Base-by-base conservation (phyloP, 208 protist species). In the Acanthamoeba lenticulata region DNA sequence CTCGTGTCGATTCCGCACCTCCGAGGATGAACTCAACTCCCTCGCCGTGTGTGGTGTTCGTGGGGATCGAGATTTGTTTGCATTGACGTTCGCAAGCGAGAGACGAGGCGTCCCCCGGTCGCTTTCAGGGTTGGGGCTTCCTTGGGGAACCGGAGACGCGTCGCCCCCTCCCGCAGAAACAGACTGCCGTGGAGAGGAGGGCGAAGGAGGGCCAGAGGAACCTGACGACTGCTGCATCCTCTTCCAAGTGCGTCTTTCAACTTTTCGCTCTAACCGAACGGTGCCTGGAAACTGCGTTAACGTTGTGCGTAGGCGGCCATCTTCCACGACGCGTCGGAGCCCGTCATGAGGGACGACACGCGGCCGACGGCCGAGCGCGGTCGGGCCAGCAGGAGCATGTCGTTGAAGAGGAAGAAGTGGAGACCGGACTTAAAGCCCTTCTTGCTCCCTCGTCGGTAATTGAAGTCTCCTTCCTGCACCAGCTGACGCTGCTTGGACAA, bases 401-500 rank as follows among this genome's bases (percentile, higher is more conserved):
- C 72, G 27, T 83, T 83, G 42, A 83, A 83, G 72, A 83, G 72
- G 72, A 83, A 83, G 72, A 83, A 83, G 24, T 83, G 72, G 21
- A 83, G 15, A n/a, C 42, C 29, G 38, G 72, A 15, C 72, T 83
- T 83, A 38, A 83, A 83, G 21, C 72, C 72, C 72, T 38, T 83
- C 40, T 49, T 83, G 27, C 21, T 34, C 40, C 32, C 49, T 9
- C 21, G 44, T 4, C 72, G 34, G 24, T 83, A 83, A 38, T 44
- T 83, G 38, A 83, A 83, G n/a, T 83, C 72, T 21, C 72, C 72
- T 19, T 83, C 72, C 72, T 83, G 72, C 38, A 83, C 38, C 4
- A 83, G 72, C 21, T 83, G 42, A 4, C 72, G 1, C 27, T 83
- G 72, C 42, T 83, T 83, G 72, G 72, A 44, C 9, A 83, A 38